phyloP scores from a whole-genome alignment of 805 yeast genomes.

The Maudiozyma pseudohumilis region DNA sequence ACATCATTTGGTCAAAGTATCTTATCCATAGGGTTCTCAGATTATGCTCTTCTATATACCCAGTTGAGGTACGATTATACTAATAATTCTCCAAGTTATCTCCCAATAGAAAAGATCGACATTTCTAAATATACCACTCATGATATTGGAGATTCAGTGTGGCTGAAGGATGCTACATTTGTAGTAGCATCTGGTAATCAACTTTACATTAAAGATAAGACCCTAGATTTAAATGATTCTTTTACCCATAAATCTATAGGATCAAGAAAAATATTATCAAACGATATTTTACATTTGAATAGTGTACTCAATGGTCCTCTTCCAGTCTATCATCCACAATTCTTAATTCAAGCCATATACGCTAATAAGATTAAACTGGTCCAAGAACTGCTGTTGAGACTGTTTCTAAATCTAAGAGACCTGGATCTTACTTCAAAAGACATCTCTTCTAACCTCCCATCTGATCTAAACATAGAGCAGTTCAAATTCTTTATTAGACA shows the following conservation, averaged over 20 bases:
- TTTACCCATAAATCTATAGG: conserved; percentile 48
- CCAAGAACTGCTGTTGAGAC: conserved; percentile 42
- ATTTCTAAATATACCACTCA: conserved; percentile 66
- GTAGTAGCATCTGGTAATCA: conserved; percentile 88
- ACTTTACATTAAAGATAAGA: conserved; percentile 68
- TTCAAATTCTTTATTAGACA: conserved; percentile 19
- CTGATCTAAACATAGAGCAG: conserved; percentile 24
- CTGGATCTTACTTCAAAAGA: conserved; percentile 35
- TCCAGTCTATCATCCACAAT: conserved; percentile 86
- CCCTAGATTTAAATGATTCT: conserved; percentile 45
- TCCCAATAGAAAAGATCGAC: conserved; percentile 63
- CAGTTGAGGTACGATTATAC: conserved; percentile 87
- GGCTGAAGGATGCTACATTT: conserved; percentile 72
- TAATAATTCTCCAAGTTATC: conserved; percentile 65
- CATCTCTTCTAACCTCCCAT: conserved; percentile 21
- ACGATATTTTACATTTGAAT: conserved; percentile 56
- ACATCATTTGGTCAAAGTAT: conserved; percentile 57
- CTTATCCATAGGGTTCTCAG: conserved; percentile 67
- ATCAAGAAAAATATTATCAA: conserved; percentile 44
- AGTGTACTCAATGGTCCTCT: conserved; percentile 79
- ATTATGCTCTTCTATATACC: conserved; percentile 57
- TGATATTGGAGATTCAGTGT: conserved; percentile 76
- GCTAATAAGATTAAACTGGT: conserved; percentile 49
- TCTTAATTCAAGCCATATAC: conserved; percentile 64
- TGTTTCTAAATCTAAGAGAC: conserved; percentile 48